These are phyloP conservation scores for Helenozyma rhizophorensis DNA, from an alignment of 805 yeast species.

Conservation along the genomic window DNA sequence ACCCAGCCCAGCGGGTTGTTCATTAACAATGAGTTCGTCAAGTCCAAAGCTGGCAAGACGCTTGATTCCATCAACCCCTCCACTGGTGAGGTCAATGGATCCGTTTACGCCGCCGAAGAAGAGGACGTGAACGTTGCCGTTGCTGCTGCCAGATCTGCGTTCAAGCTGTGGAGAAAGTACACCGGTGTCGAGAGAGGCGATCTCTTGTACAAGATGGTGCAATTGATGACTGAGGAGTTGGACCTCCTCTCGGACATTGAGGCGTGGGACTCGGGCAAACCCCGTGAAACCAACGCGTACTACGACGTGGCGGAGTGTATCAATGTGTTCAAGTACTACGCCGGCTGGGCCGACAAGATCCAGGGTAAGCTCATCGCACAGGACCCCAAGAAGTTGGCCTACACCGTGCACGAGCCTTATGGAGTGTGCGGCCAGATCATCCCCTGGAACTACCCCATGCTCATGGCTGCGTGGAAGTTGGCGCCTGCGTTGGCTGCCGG, in stretches of 20 bases:
- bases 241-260: slow-evolving; percentile 36
- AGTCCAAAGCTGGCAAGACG: slow-evolving; percentile 22
- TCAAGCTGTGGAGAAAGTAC: slow-evolving; percentile 44
- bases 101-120: slow-evolving; percentile 37
- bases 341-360: slow-evolving; percentile 61
- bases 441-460: slow-evolving; percentile 68
- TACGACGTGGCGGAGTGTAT: slow-evolving; percentile 47
- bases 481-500: slow-evolving; percentile 84
- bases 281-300: slow-evolving; percentile 43
- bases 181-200: slow-evolving; percentile 40
- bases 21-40: slow-evolving; percentile 45
- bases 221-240: slow-evolving; percentile 27
- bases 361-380: slow-evolving; percentile 42
- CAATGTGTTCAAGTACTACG: slow-evolving; percentile 47
- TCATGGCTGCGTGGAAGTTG: slow-evolving; percentile 76
- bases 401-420: slow-evolving; percentile 63
- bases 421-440: slow-evolving; percentile 67
- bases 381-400: slow-evolving; percentile 51
- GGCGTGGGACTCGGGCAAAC: slow-evolving; percentile 47
- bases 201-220: slow-evolving; percentile 35
- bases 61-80: slow-evolving; percentile 41
- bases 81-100: slow-evolving; percentile 40
- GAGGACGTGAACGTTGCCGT: slow-evolving; percentile 43
- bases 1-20: slow-evolving; percentile 61
- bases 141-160: slow-evolving; percentile 33